Base-by-base conservation (phyloP, 2,329 filamentous ascomycete genomes). In the Rachicladosporium sp. region DNA sequence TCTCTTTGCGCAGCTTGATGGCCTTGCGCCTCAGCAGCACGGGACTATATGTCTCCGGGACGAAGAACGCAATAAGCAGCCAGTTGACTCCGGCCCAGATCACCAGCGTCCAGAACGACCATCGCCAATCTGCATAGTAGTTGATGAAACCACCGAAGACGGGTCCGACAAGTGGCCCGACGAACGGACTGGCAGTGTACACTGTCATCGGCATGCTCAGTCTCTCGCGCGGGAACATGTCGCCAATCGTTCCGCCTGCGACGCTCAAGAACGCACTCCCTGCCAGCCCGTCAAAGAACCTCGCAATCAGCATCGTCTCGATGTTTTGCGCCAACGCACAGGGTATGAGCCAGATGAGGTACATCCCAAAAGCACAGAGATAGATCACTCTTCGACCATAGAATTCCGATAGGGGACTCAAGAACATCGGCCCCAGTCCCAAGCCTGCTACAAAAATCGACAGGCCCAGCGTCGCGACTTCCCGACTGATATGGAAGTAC, bases 41-140 rank as follows among this genome's bases (percentile, higher is more conserved):
- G 15, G 72, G 72, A 45, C 71, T 83, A 58, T 91, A 94, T 1
- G 87, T 95, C 64, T 95, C 87, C 4, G 87, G 88, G 3, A 94
- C 85, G 33, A 87, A 67, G 29, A 85, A 56, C 29, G 78, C 55
- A 38, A 94, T 78, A 43, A 76, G 64, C 8, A 70, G 55, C 36
- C 85, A 68, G 51, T 86, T 62, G 6, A 68, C 60, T n/a, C 69
- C 74, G 1, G 78, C 71, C 86, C 85, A 93, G 37, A 94, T 93
- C 37, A 93, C 63, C 43, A 93, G 67, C 3, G 87, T 71, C 55
- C 88, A 94, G 60, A 91, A 88, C 0, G 80, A 82, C 83, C 83
- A 91, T 38, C 82, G 68, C 72, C 86, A 94, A 41, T 67, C 64
- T 3, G 70, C 71, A 50, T 80, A 76, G 50, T 80, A 75, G 57